phyloP scores from a whole-genome alignment of 2,329 filamentous ascomycete species.

The Botrytis deweyae region DNA sequence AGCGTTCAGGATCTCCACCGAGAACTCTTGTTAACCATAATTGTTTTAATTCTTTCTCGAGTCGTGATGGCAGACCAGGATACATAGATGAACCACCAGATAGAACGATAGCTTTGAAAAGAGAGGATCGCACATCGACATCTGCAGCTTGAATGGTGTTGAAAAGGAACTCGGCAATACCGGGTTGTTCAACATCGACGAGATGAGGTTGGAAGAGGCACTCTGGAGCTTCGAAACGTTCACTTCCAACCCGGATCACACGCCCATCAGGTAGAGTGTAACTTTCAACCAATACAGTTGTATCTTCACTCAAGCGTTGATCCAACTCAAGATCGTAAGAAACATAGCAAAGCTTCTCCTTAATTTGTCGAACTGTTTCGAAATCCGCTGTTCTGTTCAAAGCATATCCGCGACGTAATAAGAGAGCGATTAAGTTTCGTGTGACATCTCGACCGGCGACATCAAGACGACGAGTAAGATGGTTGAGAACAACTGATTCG shows the following conservation, averaged over 20 bases:
- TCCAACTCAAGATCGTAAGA: slow-evolving; percentile 97
- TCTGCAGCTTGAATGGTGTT: slow-evolving; percentile 97
- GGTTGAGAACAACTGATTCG: slow-evolving; percentile 96
- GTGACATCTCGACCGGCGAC: slow-evolving; percentile 97
- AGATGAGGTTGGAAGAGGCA: slow-evolving; percentile 98
- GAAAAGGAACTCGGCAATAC: slow-evolving; percentile 96
- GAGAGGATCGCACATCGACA: slow-evolving; percentile 86
- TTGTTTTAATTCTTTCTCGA: slow-evolving; percentile 99
- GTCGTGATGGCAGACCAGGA: slow-evolving; percentile 84
- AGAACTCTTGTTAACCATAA: slow-evolving; percentile 93
- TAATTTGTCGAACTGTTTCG: slow-evolving; percentile 98
- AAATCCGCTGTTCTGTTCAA: slow-evolving; percentile 98
- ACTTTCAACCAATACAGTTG: slow-evolving; percentile 93
- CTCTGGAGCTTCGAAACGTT: slow-evolving; percentile 96
- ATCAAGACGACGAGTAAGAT: slow-evolving; percentile 89
- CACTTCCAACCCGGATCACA: slow-evolving; percentile 92
- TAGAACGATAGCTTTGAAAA: slow-evolving; percentile 97
- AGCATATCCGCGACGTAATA: slow-evolving; percentile 90
- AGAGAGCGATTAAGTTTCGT: slow-evolving; percentile 93
- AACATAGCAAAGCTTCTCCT: slow-evolving; percentile 99
- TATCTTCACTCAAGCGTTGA: slow-evolving; percentile 94
- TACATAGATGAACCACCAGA: slow-evolving; percentile 99
- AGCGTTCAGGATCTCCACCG: slow-evolving; percentile 84
- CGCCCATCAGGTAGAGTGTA: slow-evolving; percentile 97
- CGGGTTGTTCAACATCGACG: slow-evolving; percentile 95